Conservation (phyloP, 169 alveolate genomes). For the Theileria orientalis region DNA sequence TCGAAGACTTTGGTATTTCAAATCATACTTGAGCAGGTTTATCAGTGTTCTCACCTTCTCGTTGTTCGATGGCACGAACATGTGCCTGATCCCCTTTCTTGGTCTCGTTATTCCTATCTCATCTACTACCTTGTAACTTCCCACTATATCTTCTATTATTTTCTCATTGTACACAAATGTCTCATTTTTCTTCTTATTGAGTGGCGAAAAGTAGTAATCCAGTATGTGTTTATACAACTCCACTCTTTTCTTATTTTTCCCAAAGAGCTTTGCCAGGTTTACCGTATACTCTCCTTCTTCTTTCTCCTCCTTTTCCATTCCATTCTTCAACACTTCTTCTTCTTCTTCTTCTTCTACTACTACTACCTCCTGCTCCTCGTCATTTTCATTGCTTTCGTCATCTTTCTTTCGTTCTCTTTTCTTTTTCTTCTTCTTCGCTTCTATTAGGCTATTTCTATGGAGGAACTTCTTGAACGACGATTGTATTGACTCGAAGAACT, state of each 20-base stretch:
- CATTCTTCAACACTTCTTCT: neutral
- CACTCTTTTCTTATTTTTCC: neutral
- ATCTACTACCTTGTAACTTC: conserved; percentile 24
- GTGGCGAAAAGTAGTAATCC: neutral
- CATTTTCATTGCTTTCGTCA: neutral
- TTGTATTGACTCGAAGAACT: conserved; percentile 40
- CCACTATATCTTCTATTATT: neutral
- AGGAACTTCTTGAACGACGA: conserved; percentile 21
- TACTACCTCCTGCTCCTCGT: neutral
- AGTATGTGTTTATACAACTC: neutral
- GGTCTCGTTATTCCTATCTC: conserved; percentile 47
- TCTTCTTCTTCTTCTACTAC: conserved; percentile 8
- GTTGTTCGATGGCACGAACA: conserved; percentile 23
- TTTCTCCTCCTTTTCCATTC: conserved; percentile 16
- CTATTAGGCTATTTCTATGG: neutral
- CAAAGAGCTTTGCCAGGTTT: conserved; percentile 5
- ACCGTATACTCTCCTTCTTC: conserved; percentile 9
- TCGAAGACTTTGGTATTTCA: neutral
- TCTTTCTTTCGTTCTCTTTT: conserved; percentile 11
- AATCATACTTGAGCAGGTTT: conserved; percentile 42
- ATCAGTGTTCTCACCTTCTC: conserved; percentile 54
- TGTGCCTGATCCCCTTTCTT: conserved; percentile 51
- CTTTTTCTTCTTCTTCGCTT: neutral
- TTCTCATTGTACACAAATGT: conserved; percentile 5
- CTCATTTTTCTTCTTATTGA: neutral